Evolutionary conservation across 192 early-diverging fungal species (phyloP).

Genomic region (Coemansia erecta): DNA sequence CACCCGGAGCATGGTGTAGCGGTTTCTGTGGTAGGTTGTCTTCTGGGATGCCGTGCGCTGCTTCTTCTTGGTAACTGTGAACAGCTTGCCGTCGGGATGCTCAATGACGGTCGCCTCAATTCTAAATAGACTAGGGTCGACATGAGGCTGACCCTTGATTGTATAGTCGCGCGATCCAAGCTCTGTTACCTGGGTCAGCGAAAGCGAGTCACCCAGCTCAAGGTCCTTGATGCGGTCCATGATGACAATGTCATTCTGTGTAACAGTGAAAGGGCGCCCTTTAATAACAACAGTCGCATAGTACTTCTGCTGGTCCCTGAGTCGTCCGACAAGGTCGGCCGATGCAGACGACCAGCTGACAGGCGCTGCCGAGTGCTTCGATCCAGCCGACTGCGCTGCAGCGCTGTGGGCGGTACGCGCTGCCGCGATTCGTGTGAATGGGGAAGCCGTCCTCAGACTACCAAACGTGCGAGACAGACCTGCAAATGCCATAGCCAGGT

Average conservation of each 20-base stretch:
- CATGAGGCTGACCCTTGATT: constrained; percentile 81
- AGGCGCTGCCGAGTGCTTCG: not conserved
- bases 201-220: constrained; percentile 81
- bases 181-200: constrained; percentile 83
- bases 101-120: constrained; percentile 89
- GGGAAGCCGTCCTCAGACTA: not conserved
- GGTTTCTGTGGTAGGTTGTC: constrained; percentile 65
- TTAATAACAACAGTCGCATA: constrained; percentile 89
- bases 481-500: constrained; percentile 4
- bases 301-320: constrained; percentile 67
- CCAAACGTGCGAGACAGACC: constrained; percentile 1
- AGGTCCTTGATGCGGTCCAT: constrained; percentile 81
- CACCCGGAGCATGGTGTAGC: constrained; percentile 73
- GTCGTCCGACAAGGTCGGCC: constrained; percentile 33
- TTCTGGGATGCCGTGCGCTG: constrained; percentile 74
- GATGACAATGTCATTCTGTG: constrained; percentile 84
- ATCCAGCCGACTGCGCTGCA: not conserved
- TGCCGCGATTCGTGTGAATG: constrained; percentile 13
- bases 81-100: constrained; percentile 74
- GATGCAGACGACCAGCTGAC: constrained; percentile 34
- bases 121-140: constrained; percentile 66
- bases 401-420: constrained; percentile 6
- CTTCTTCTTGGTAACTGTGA: constrained; percentile 77
- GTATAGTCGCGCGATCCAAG: constrained; percentile 81
- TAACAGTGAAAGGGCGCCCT: constrained; percentile 82